These are phyloP conservation scores for Fraxinus baroniana DNA, from an alignment of 305 asterid species.

Conservation along the genomic window DNA sequence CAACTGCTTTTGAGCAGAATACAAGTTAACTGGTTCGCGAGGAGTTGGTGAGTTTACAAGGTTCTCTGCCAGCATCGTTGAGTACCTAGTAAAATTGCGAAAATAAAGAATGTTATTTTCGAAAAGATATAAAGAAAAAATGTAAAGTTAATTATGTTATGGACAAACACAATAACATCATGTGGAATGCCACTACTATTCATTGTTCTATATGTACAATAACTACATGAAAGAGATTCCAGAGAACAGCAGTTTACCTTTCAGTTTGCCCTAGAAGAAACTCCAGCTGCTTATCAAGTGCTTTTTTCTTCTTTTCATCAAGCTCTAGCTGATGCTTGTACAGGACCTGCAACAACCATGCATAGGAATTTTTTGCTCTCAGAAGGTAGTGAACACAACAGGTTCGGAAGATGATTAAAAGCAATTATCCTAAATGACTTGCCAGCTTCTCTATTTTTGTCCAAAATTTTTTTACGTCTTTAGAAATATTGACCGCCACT, in stretches of 20 bases:
- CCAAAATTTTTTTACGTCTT: conserved; percentile 99
- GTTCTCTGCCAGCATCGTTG: conserved; percentile 98
- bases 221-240: neutral
- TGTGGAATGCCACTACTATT: neutral
- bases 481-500: conserved; percentile 87
- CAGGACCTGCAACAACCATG: conserved; percentile 60
- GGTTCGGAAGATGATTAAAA: conserved; percentile 2
- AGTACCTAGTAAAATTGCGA: conserved; percentile 56
- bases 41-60: conserved; percentile 65
- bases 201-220: neutral
- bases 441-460: conserved; percentile 96
- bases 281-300: conserved; percentile 94
- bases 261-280: conserved; percentile 99
- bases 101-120: conserved; percentile 18
- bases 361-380: conserved; percentile 18
- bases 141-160: neutral
- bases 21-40: conserved; percentile 39
- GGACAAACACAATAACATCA: neutral
- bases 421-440: conserved; percentile 34
- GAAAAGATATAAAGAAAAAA: conserved; percentile 1
- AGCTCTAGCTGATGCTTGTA: conserved; percentile 94
- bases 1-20: conserved; percentile 42
- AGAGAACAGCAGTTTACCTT: conserved; percentile 45
- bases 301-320: conserved; percentile 91
- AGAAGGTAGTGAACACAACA: conserved; percentile 17